Evolutionary conservation across 2,329 filamentous ascomycete species (phyloP).

Genomic region (Chrysosporium keratinophilum): DNA sequence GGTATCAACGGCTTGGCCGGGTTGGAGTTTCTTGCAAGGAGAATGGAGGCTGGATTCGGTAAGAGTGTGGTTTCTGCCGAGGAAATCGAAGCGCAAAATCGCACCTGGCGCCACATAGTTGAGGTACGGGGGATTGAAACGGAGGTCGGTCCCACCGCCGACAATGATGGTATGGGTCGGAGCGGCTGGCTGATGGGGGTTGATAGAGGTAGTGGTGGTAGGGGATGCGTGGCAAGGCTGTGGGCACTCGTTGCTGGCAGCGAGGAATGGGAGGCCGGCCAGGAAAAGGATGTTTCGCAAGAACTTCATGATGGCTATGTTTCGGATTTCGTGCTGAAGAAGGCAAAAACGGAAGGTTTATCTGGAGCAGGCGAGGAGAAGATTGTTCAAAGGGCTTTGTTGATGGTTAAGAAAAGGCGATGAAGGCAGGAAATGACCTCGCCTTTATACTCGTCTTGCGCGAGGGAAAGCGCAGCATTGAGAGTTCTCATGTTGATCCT

Average conservation of each 20-base stretch:
- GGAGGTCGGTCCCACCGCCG: slow-evolving; percentile 43
- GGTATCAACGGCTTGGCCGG: slow-evolving; percentile 56
- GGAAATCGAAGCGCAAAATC: slow-evolving; percentile 62
- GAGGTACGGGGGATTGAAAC: slow-evolving; percentile 53
- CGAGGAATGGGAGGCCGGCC: neutral
- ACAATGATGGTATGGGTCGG: slow-evolving; percentile 54
- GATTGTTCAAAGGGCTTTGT: neutral
- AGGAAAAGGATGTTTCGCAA: neutral
- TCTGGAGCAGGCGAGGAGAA: neutral
- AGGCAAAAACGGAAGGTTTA: neutral
- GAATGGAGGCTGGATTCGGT: slow-evolving; percentile 59
- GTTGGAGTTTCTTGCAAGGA: slow-evolving; percentile 52
- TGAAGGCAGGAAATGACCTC: neutral
- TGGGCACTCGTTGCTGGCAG: neutral
- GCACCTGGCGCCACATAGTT: slow-evolving; percentile 51
- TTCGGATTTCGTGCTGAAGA: neutral
- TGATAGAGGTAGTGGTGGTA: neutral
- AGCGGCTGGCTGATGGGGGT: neutral
- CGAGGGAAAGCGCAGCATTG: neutral
- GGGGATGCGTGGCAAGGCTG: neutral
- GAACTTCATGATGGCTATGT: neutral
- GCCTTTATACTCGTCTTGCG: neutral
- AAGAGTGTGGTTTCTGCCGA: slow-evolving; percentile 61
- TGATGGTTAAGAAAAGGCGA: neutral
- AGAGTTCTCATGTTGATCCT: neutral